Evolutionary conservation across 1,284 basidiomycete genomes (phyloP), one percentile per base, ranked within the genome.

Genomic region (Cryptococcus maquisensis): DNA sequence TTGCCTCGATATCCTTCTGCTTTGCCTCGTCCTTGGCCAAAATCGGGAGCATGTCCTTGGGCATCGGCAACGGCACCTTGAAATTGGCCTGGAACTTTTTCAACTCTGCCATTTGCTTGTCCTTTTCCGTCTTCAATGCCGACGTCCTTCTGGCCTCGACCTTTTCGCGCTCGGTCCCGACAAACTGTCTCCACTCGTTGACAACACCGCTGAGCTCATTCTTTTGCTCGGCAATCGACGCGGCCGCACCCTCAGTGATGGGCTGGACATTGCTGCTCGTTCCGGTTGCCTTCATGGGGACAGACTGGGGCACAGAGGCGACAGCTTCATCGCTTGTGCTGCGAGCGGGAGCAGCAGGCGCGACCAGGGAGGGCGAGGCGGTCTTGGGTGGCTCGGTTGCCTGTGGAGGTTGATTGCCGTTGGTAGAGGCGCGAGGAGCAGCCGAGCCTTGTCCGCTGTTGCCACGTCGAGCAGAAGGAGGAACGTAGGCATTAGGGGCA

Each of bases 11-110:
- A 52, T 80, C 82, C 61, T 84, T 84, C 68, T 93, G 90, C 76
- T 89, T 92, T 50, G 86, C 84, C 75, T 89, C 87, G 67, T 94
- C 89, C 77, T 95, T 95, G 43, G 90, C 84, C 37, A 96, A 78
- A 66, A 96, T 92, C 4, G 87, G 83, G n/a, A 96, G 86, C 51
- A 98, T 83, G 73, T 98, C 95, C 45, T 90, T 88, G 12, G 92
- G 94, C 62, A 97, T 90, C 8, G 92, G 90, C 69, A 92, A 87
- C 70, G 93, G 94, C 51, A 96, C 84, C 83, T 95, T 96, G 84
- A 98, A 98, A 61, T 78, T 87, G 72, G 88, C 83, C 64, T 90
- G 90, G 79, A 97, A 98, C 75, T 88, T 88, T 71, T 92, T 83
- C 48, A 98, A 79, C 49, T 98, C 94, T 12, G 91, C 87, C 78